These are phyloP conservation scores for Scleromitrula shiraiana DNA, from an alignment of 2,329 filamentous ascomycete genomes.

Conservation along the genomic window DNA sequence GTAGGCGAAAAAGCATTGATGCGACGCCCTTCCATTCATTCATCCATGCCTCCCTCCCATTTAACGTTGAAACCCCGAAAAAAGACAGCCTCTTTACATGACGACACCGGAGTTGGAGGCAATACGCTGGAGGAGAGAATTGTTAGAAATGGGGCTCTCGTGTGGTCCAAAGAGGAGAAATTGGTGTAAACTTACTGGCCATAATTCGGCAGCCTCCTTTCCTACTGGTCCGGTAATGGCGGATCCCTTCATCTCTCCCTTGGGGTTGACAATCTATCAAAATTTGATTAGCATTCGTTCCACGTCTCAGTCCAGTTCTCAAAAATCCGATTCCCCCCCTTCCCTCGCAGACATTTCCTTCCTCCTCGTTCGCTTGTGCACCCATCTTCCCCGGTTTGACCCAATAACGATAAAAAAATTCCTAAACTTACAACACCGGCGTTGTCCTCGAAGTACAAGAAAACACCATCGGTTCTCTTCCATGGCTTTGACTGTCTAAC, in stretches of 20 bases:
- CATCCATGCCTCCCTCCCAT: constrained; percentile 10
- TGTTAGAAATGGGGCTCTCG: constrained; percentile 30
- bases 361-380: not conserved
- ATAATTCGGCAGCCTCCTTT: constrained; percentile 99
- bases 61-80: constrained; percentile 24
- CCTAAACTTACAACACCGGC: constrained; percentile 80
- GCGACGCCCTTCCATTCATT: constrained; percentile 9
- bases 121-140: constrained; percentile 65
- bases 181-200: constrained; percentile 64
- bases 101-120: constrained; percentile 99
- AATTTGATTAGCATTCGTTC: constrained; percentile 31
- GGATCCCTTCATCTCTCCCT: constrained; percentile 99
- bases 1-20: constrained; percentile 9
- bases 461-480: constrained; percentile 97
- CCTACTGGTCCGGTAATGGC: constrained; percentile 98
- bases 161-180: not conserved
- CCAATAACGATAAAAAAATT: constrained; percentile 7
- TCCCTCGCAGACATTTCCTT: not conserved
- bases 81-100: constrained; percentile 63
- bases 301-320: not conserved
- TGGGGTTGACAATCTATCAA: constrained; percentile 93
- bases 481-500: constrained; percentile 99
- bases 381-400: not conserved
- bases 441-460: constrained; percentile 99
- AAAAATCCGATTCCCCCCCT: not conserved